Percentiles rank a stretch among this genome's conserved stretches.
Conservation (phyloP, 1,284 basidiomycete genomes). For the Malassezia equina region DNA sequence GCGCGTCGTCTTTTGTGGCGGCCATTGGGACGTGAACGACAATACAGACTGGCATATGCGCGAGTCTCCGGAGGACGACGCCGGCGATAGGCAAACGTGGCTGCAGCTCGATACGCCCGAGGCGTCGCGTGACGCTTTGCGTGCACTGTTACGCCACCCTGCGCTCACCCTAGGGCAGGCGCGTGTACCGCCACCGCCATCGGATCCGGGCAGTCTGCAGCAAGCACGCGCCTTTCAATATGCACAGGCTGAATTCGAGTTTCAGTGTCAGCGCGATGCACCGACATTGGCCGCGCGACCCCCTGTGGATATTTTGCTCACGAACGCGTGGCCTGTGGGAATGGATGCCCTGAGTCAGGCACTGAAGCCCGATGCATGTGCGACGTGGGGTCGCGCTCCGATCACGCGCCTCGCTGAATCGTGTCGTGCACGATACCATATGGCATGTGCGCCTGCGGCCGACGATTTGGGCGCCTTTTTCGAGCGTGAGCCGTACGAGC, state of each 20-base stretch:
- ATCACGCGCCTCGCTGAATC: constrained; percentile 24
- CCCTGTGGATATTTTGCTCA: constrained; percentile 38
- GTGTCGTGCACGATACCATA: constrained; percentile 35
- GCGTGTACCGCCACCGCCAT: neutral
- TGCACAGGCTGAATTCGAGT: constrained; percentile 11
- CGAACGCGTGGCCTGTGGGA: constrained; percentile 33
- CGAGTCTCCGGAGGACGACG: neutral
- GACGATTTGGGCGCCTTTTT: constrained; percentile 29
- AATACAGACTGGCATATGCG: neutral
- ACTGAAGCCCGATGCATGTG: constrained; percentile 20
- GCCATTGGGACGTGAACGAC: constrained; percentile 3
- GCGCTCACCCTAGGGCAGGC: constrained; percentile 9
- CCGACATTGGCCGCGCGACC: constrained; percentile 11
- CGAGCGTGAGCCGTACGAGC: constrained; percentile 39
- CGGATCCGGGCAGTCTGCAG: constrained; percentile 26
- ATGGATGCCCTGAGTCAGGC: constrained; percentile 25
- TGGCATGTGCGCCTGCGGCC: constrained; percentile 24
- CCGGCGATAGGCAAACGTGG: neutral
- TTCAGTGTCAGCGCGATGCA: constrained; percentile 9
- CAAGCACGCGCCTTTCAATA: constrained; percentile 4
- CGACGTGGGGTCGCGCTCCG: constrained; percentile 33
- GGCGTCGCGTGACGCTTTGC: neutral
- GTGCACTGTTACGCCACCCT: constrained; percentile 9
- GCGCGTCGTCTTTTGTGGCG: constrained; percentile 29
- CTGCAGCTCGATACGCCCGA: constrained; percentile 1